Conservation (phyloP, 306 rosid genomes). For the Quercus berberidifolia region DNA sequence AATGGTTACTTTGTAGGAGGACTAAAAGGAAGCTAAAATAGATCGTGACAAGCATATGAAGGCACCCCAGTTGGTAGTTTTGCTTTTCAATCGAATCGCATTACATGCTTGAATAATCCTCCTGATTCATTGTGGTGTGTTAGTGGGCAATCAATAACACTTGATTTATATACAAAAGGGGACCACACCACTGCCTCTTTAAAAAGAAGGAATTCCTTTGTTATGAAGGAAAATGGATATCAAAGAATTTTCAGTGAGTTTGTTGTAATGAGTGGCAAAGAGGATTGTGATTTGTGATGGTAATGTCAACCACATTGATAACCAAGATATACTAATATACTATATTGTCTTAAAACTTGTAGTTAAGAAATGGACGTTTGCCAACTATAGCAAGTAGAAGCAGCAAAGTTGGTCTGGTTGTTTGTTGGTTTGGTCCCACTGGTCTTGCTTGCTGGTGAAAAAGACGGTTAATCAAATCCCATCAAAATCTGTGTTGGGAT, state of each 20-base stretch:
- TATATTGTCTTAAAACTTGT: neutral
- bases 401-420: neutral
- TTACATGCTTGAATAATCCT: neutral
- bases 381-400: constrained; percentile 8
- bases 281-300: neutral
- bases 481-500: neutral
- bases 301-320: neutral
- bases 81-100: neutral
- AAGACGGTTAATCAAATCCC: neutral
- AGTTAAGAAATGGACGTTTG: neutral
- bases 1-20: neutral
- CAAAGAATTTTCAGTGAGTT: neutral
- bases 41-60: neutral
- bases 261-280: neutral
- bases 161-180: neutral
- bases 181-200: neutral
- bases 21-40: neutral
- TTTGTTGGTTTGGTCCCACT: constrained; percentile 5
- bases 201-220: neutral
- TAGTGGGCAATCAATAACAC: neutral
- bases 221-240: neutral
- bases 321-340: neutral
- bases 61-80: neutral
- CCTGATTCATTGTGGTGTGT: neutral
- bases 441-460: neutral